Conservation (phyloP, 768 basidiomycete species). For the Terana coerulea region DNA sequence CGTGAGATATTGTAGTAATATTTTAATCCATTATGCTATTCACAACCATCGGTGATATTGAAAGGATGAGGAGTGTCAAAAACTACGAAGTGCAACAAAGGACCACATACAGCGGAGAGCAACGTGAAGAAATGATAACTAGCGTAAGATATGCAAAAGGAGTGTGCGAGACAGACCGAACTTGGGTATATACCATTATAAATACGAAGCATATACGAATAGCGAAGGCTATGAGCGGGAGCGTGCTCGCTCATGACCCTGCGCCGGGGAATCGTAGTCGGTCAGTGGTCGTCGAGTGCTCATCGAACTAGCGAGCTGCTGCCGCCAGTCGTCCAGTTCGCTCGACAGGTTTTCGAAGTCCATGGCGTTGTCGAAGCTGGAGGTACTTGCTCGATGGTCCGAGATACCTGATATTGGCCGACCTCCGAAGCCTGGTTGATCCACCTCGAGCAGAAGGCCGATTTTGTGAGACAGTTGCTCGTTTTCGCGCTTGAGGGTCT, state of each 20-base stretch:
- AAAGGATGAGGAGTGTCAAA: conserved; percentile 10
- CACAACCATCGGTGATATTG: conserved; percentile 16
- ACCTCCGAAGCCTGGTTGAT: conserved; percentile 68
- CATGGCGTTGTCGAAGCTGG: conserved; percentile 78
- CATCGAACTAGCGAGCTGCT: conserved; percentile 78
- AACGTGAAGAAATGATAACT: conserved; percentile 30
- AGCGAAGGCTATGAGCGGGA: conserved; percentile 44
- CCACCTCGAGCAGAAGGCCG: conserved; percentile 81
- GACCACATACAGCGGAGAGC: conserved; percentile 28
- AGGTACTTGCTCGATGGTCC: conserved; percentile 62
- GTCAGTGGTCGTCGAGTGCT: conserved; percentile 67
- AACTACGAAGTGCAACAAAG: conserved; percentile 15
- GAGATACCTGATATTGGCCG: conserved; percentile 56
- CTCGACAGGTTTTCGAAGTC: conserved; percentile 76
- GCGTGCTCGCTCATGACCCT: conserved; percentile 54
- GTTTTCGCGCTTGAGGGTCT: conserved; percentile 76
- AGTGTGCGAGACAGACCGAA: conserved; percentile 41
- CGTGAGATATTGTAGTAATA: conserved; percentile 26
- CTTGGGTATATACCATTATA: conserved; percentile 44
- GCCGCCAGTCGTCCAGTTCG: conserved; percentile 84
- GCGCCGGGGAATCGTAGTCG: conserved; percentile 61
- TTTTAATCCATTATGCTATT: conserved; percentile 17
- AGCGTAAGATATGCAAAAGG: conserved; percentile 43
- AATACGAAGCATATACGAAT: conserved; percentile 21
- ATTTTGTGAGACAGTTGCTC: conserved; percentile 91